phyloP scores from a whole-genome alignment of 306 rosid genomes.

The Rosa rugosa region DNA sequence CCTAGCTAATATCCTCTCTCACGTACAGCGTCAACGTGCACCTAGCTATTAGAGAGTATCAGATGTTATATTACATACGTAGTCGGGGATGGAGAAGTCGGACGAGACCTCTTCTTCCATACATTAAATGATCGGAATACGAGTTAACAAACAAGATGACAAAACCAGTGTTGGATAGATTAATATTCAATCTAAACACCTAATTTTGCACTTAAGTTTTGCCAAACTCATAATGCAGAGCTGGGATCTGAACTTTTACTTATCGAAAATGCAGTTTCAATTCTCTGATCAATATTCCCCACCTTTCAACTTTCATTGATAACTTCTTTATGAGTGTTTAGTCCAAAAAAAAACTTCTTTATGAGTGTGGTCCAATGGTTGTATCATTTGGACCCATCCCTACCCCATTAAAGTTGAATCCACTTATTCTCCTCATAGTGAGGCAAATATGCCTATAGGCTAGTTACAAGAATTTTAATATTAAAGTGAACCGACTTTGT shows the following conservation, averaged over 20 bases:
- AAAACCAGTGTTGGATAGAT: not conserved
- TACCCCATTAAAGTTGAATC: not conserved
- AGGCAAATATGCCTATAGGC: not conserved
- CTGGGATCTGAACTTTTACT: not conserved
- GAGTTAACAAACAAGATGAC: not conserved
- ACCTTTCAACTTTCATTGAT: not conserved
- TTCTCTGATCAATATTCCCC: not conserved
- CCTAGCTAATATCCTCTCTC: not conserved
- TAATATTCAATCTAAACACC: not conserved
- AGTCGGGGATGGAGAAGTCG: not conserved
- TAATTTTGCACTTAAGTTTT: not conserved
- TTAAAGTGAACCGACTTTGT: not conserved
- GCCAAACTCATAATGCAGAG: not conserved
- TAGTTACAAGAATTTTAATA: not conserved
- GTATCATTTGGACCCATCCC: not conserved
- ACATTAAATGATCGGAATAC: not conserved
- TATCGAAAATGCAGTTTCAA: not conserved
- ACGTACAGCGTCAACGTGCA: not conserved
- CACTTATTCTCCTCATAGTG: constrained; percentile 5
- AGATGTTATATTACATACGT: not conserved
- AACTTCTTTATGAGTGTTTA: too few species aligned
- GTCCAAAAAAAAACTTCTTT: too few species aligned
- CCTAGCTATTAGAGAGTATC: not conserved
- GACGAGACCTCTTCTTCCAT: not conserved
- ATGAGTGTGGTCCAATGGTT: not conserved